Conservation (phyloP, 1,139 yeast genomes). For the Protomyces arabidopsidicola region DNA sequence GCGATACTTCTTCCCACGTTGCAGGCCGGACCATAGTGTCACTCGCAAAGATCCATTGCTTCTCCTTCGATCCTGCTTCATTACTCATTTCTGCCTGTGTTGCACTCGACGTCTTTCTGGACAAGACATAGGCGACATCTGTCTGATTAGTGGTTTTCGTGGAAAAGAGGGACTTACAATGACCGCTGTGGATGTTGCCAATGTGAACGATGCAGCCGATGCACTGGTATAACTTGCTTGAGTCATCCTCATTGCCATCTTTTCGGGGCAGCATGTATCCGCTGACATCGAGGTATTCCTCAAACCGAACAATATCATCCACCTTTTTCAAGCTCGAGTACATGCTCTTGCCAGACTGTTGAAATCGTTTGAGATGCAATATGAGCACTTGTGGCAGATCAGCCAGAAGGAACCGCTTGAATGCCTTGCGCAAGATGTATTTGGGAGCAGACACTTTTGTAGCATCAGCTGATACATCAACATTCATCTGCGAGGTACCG, state of each 20-base stretch:
- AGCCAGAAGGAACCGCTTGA: conserved; percentile 28
- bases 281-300: conserved; percentile 25
- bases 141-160: not conserved
- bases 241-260: not conserved
- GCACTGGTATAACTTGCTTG: conserved; percentile 17
- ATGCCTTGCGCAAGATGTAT: conserved; percentile 28
- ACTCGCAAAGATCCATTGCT: conserved; percentile 31
- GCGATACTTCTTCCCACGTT: conserved; percentile 29
- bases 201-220: conserved; percentile 30
- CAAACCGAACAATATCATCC: conserved; percentile 27
- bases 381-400: conserved; percentile 29
- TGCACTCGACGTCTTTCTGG: conserved; percentile 21
- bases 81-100: not conserved
- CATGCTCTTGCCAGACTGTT: conserved; percentile 25
- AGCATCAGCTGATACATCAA: not conserved
- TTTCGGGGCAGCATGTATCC: conserved; percentile 27
- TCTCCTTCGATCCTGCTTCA: conserved; percentile 19
- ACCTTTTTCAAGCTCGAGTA: conserved; percentile 28
- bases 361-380: conserved; percentile 30
- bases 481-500: not conserved
- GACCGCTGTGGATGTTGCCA: conserved; percentile 29
- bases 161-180: conserved; percentile 7
- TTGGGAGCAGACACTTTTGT: not conserved
- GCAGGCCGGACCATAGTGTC: conserved; percentile 27
- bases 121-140: conserved; percentile 26